These are phyloP conservation scores for Gomphus sp. DNA, from an alignment of 1,284 basidiomycete species.

Conservation along the genomic window DNA sequence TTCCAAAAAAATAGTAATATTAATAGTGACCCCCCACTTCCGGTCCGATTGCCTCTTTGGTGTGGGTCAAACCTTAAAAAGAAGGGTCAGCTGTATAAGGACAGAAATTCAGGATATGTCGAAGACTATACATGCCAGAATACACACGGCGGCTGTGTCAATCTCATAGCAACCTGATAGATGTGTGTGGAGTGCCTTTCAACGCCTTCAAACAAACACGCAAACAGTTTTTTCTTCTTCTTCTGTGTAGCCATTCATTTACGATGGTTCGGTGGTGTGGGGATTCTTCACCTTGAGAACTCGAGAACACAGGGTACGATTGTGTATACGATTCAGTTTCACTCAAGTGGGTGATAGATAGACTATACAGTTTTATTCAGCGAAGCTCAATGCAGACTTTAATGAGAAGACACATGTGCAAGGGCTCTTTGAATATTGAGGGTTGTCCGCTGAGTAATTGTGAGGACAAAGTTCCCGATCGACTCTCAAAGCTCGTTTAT, in stretches of 20 bases:
- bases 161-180: conserved; percentile 25
- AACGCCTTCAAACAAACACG: neutral
- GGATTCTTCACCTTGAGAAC: conserved; percentile 35
- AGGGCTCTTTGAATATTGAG: too few species aligned
- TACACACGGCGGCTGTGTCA: conserved; percentile 35
- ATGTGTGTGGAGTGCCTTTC: conserved; percentile 1
- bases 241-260: too few species aligned
- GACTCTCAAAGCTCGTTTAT: neutral
- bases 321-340: too few species aligned
- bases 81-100: neutral
- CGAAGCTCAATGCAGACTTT: too few species aligned
- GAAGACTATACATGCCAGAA: conserved; percentile 24
- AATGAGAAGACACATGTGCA: too few species aligned
- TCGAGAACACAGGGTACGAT: too few species aligned
- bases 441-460: too few species aligned
- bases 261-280: neutral
- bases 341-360: too few species aligned
- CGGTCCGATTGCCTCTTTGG: neutral
- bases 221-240: too few species aligned
- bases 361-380: conserved; percentile 26
- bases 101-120: conserved; percentile 15
- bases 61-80: neutral
- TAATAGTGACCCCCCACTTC: too few species aligned
- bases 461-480: too few species aligned
- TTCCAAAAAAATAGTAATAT: too few species aligned